Conservation (phyloP, 805 yeast genomes). For the Lipomyces spencermartinsiae region DNA sequence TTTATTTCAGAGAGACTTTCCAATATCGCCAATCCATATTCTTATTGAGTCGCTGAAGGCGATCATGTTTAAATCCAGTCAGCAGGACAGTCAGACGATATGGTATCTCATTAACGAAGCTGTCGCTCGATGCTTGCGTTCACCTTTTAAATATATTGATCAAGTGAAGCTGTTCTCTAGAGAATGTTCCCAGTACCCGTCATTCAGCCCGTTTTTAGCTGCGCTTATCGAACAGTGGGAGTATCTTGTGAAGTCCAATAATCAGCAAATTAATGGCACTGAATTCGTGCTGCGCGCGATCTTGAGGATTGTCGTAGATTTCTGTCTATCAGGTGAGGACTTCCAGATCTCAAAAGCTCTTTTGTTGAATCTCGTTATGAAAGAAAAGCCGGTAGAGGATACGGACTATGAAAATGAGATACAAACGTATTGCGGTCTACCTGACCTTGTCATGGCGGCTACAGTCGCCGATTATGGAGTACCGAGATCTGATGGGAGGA, state of each 20-base stretch:
- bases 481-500: neutral
- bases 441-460: neutral
- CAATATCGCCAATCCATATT: conserved; percentile 62
- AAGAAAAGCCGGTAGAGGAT: neutral
- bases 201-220: conserved; percentile 62
- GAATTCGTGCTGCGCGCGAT: conserved; percentile 61
- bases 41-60: conserved; percentile 58
- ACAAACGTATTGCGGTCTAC: neutral
- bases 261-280: conserved; percentile 42
- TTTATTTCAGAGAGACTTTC: conserved; percentile 57
- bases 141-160: conserved; percentile 89
- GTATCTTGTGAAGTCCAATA: conserved; percentile 52
- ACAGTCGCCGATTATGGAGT: neutral
- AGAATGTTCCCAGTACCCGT: conserved; percentile 13
- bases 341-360: conserved; percentile 24
- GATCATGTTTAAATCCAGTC: conserved; percentile 27
- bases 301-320: conserved; percentile 35
- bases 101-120: conserved; percentile 79
- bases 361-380: neutral
- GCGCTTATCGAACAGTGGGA: conserved; percentile 73
- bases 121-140: conserved; percentile 67
- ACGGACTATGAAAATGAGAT: neutral
- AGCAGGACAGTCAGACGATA: conserved; percentile 47
- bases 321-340: conserved; percentile 65
- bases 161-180: conserved; percentile 35